Conservation (phyloP, 768 basidiomycete genomes). For the Leucogyrophana mollusca region DNA sequence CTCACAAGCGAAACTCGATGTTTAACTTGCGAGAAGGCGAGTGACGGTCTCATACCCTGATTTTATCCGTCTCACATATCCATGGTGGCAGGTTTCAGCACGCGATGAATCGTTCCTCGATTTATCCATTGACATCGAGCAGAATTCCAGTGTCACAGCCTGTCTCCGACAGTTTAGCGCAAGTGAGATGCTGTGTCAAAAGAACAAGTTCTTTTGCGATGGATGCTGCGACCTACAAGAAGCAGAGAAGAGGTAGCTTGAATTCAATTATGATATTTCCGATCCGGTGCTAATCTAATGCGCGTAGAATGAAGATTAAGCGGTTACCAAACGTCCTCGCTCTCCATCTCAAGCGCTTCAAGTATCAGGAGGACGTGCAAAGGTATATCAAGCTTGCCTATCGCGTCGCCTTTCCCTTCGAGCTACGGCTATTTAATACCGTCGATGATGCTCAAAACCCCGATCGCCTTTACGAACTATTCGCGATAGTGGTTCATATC, state of each 20-base stretch:
- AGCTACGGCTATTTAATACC: slow-evolving; percentile 95
- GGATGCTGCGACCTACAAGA: slow-evolving; percentile 96
- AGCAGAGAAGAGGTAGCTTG: slow-evolving; percentile 90
- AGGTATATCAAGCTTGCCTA: slow-evolving; percentile 95
- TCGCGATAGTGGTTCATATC: slow-evolving; percentile 98
- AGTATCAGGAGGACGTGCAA: slow-evolving; percentile 90
- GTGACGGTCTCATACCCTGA: slow-evolving; percentile 22
- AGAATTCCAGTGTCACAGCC: slow-evolving; percentile 94
- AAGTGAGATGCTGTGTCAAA: slow-evolving; percentile 96
- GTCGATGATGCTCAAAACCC: slow-evolving; percentile 91
- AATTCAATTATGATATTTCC: neutral
- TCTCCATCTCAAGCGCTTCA: slow-evolving; percentile 96
- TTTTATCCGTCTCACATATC: slow-evolving; percentile 12
- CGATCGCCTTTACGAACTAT: slow-evolving; percentile 90
- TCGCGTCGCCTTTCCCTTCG: slow-evolving; percentile 94
- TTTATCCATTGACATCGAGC: slow-evolving; percentile 98
- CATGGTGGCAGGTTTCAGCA: slow-evolving; percentile 71
- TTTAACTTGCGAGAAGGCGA: slow-evolving; percentile 94
- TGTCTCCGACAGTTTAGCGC: slow-evolving; percentile 97
- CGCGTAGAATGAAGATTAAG: slow-evolving; percentile 94
- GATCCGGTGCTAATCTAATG: slow-evolving; percentile 9
- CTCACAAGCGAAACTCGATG: slow-evolving; percentile 98
- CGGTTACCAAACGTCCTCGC: slow-evolving; percentile 93
- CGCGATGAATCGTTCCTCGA: slow-evolving; percentile 97
- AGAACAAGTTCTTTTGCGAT: slow-evolving; percentile 99